A percentile compares a stretch with the other conserved stretches of the same genome.
Evolutionary conservation across 768 basidiomycete genomes (phyloP).

Genomic region (Lactarius trivialis): DNA sequence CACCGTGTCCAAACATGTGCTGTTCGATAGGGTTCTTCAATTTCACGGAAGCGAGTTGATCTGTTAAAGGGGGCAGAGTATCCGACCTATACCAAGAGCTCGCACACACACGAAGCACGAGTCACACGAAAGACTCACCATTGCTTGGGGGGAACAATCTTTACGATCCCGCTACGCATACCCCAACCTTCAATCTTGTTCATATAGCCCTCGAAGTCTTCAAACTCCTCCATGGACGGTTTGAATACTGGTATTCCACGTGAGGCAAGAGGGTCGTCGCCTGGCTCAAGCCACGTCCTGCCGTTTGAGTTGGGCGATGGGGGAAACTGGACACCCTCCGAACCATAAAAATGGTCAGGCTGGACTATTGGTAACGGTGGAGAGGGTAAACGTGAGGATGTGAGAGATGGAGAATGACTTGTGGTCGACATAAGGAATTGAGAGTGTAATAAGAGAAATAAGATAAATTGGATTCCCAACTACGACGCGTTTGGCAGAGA

Average conservation of each 20-base stretch:
- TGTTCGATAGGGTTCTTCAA: constrained; percentile 92
- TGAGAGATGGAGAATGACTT: constrained; percentile 31
- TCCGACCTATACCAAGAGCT: constrained; percentile 47
- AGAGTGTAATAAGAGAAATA: not conserved
- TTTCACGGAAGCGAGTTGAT: constrained; percentile 67
- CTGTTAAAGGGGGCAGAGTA: constrained; percentile 60
- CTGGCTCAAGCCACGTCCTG: constrained; percentile 65
- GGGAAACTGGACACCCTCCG: constrained; percentile 39
- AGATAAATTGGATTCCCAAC: not conserved
- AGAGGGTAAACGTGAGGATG: constrained; percentile 45
- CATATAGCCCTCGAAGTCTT: constrained; percentile 89
- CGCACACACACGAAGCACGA: constrained; percentile 22
- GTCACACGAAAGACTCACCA: constrained; percentile 50
- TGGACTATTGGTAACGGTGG: constrained; percentile 44
- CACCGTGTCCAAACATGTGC: constrained; percentile 79
- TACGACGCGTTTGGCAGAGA: not conserved
- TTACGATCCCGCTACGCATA: constrained; percentile 83
- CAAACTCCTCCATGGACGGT: constrained; percentile 87
- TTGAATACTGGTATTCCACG: constrained; percentile 96
- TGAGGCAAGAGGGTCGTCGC: constrained; percentile 71
- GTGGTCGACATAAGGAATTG: constrained; percentile 15
- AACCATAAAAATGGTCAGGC: constrained; percentile 80
- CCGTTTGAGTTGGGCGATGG: constrained; percentile 61
- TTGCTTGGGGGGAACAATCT: constrained; percentile 91
- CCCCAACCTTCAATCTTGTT: constrained; percentile 87